These are phyloP conservation scores for Gonium pectorale DNA, from an alignment of 139 green algal genomes.

Conservation along the genomic window DNA sequence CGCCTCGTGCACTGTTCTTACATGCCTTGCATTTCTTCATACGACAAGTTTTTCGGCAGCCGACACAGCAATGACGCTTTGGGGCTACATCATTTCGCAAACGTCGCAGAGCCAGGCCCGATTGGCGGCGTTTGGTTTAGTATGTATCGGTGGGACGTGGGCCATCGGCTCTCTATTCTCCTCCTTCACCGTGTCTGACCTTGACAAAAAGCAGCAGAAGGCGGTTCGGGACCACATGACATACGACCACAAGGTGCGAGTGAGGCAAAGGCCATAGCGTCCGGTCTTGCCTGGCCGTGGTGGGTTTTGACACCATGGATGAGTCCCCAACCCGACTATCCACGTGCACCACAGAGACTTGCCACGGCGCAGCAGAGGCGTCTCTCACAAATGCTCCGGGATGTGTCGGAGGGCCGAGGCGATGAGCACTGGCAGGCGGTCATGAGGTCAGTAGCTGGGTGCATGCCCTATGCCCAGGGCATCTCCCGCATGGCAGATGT, in stretches of 20 bases:
- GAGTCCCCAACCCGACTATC: no score
- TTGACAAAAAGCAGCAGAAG: conserved; percentile 1
- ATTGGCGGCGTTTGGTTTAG: conserved; percentile 41
- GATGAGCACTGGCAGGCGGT: conserved; percentile 59
- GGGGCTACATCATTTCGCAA: conserved; percentile 43
- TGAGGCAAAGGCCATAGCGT: no score
- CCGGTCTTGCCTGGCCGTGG: no score
- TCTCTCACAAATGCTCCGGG: conserved; percentile 54
- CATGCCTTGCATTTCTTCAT: no score
- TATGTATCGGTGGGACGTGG: conserved; percentile 26
- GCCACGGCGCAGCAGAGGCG: conserved; percentile 38
- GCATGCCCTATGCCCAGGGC: no score
- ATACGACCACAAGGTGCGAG: conserved; percentile 50
- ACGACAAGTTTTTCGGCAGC: no score
- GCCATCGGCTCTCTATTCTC: conserved; percentile 39
- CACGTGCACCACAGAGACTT: conserved; percentile 43
- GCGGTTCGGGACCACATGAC: conserved; percentile 13
- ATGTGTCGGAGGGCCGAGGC: conserved; percentile 42
- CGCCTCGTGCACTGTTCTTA: no score
- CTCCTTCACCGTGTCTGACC: neutral
- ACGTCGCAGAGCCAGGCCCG: conserved; percentile 24
- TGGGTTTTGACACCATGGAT: no score
- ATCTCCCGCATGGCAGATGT: no score
- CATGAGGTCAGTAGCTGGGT: conserved; percentile 55
- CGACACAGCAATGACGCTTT: conserved; percentile 44